phyloP scores from a whole-genome alignment of 23 red algal genomes.

The Chondrus crispus region DNA sequence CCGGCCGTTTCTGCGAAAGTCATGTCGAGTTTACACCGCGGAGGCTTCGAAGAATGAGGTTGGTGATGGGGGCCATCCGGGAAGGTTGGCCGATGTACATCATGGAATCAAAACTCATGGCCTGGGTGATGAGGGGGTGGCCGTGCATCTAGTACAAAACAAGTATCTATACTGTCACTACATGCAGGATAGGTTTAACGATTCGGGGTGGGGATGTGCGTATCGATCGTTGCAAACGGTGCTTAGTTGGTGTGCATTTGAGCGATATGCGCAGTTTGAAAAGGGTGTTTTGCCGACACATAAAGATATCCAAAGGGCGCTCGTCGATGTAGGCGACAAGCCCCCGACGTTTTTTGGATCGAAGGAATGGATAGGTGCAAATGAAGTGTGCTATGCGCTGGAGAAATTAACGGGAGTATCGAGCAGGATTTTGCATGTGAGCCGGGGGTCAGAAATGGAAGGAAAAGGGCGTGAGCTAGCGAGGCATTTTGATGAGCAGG shows the following conservation, averaged over 20 bases:
- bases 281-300: constrained; percentile 40
- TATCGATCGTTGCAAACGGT: constrained; percentile 87
- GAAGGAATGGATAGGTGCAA: constrained; percentile 89
- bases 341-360: constrained; percentile 58
- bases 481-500: constrained; percentile 61
- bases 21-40: constrained; percentile 21
- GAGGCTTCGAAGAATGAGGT: background rate
- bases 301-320: constrained; percentile 68
- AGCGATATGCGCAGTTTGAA: constrained; percentile 29
- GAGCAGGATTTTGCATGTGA: constrained; percentile 78
- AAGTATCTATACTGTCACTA: constrained; percentile 66
- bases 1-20: constrained; percentile 18
- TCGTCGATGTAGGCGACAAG: constrained; percentile 87
- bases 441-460: constrained; percentile 78
- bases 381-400: constrained; percentile 83
- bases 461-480: constrained; percentile 58
- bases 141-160: constrained; percentile 31
- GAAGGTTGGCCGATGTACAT: constrained; percentile 55
- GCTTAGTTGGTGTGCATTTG: constrained; percentile 62
- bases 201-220: constrained; percentile 91
- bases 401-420: constrained; percentile 63
- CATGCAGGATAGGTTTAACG: constrained; percentile 52
- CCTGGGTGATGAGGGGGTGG: background rate
- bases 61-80: constrained; percentile 30
- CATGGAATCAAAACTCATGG: constrained; percentile 28